Evolutionary conservation across 2,329 filamentous ascomycete species (phyloP).

Genomic region (Tolypocladium tundrense): DNA sequence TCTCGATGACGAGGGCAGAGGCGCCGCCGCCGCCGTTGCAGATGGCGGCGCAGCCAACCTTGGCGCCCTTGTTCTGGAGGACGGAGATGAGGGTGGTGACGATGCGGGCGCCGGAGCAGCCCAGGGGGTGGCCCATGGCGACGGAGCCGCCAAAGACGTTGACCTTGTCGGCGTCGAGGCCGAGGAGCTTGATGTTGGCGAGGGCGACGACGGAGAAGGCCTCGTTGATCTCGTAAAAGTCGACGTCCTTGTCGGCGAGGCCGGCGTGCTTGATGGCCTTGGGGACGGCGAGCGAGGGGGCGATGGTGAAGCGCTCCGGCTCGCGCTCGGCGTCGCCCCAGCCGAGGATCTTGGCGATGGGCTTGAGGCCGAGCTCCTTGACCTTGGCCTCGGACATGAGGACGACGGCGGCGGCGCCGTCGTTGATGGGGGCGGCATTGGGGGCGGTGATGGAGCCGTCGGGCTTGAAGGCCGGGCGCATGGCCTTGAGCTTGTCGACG

Average conservation of each 20-base stretch:
- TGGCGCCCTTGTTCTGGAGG: constrained; percentile 80
- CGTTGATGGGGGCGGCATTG: constrained; percentile 92
- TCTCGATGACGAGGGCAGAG: constrained; percentile 86
- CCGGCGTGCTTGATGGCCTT: constrained; percentile 96
- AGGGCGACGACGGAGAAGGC: constrained; percentile 95
- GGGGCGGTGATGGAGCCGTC: constrained; percentile 89
- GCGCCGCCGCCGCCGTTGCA: constrained; percentile 98
- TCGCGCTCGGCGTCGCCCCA: constrained; percentile 92
- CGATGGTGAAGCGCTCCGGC: constrained; percentile 91
- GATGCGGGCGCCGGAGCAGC: constrained; percentile 88
- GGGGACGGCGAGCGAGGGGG: constrained; percentile 86
- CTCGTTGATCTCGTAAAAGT: constrained; percentile 98
- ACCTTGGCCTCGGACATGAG: constrained; percentile 91
- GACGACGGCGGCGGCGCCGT: constrained; percentile 85
- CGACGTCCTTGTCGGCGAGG: constrained; percentile 64
- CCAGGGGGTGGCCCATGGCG: constrained; percentile 89
- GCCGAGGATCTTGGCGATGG: constrained; percentile 90
- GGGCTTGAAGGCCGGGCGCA: constrained; percentile 74
- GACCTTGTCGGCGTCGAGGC: constrained; percentile 71
- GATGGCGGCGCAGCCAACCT: constrained; percentile 88
- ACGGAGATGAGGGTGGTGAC: constrained; percentile 84
- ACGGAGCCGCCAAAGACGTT: constrained; percentile 94
- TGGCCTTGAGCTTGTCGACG: constrained; percentile 69
- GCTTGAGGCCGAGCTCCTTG: constrained; percentile 83
- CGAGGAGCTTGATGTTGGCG: constrained; percentile 89